A percentile compares a stretch with the other conserved stretches of the same genome.
These are phyloP conservation scores for Puccinia novopanici DNA, from an alignment of 1,284 basidiomycete species.

Conservation along the genomic window DNA sequence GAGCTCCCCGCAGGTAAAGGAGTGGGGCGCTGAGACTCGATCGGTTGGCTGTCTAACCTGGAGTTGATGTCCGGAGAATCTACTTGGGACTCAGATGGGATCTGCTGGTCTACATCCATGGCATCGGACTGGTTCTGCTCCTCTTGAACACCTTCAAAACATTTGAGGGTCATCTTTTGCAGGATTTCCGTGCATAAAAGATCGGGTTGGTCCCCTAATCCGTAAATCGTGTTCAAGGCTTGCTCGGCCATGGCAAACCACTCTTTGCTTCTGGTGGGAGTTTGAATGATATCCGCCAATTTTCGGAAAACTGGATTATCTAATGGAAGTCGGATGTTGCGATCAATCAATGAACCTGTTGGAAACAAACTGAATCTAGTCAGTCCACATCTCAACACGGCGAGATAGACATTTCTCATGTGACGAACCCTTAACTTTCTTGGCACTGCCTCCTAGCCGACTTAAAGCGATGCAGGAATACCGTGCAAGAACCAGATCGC, in stretches of 20 bases:
- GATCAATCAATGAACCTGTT: constrained; percentile 75
- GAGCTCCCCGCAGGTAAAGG: background rate
- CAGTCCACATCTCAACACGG: background rate
- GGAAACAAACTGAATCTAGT: background rate
- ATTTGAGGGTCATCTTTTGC: constrained; percentile 73
- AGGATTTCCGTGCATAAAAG: constrained; percentile 77
- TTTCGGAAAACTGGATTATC: constrained; percentile 81
- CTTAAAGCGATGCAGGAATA: constrained; percentile 93
- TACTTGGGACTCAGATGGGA: background rate
- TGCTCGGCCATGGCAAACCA: constrained; percentile 96
- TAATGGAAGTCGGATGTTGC: constrained; percentile 84
- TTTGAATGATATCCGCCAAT: constrained; percentile 75
- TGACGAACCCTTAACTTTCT: constrained; percentile 80
- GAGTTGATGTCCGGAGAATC: background rate
- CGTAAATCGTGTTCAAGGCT: constrained; percentile 92
- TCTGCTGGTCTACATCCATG: constrained; percentile 1
- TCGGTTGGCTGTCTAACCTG: background rate
- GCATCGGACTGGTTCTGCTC: background rate
- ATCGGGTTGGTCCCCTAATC: constrained; percentile 91
- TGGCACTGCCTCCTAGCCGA: constrained; percentile 86
- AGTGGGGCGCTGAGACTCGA: background rate
- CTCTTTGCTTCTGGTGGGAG: constrained; percentile 77
- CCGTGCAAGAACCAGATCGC: constrained; percentile 82
- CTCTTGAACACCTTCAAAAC: constrained; percentile 64
- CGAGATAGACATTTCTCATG: background rate